Evolutionary conservation across 139 green algal species (phyloP).

Genomic region (Chlorella sp.): DNA sequence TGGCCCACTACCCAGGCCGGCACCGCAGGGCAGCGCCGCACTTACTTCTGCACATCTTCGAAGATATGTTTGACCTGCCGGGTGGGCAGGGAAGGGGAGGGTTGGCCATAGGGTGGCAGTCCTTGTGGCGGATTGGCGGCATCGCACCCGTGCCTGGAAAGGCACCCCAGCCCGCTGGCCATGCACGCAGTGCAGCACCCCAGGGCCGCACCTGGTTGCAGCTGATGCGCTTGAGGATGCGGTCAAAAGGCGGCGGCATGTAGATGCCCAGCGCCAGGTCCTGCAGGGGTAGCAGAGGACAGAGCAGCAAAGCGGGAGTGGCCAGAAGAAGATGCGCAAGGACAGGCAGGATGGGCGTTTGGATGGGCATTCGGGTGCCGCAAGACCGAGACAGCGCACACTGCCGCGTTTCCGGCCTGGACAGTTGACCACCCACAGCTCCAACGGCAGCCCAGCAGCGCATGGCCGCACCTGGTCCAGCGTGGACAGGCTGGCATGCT

Average conservation of each 20-base stretch:
- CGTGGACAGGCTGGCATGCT: constrained; percentile 17
- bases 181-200: no score
- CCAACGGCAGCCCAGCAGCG: no score
- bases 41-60: constrained; percentile 36
- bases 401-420: no score
- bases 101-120: no score
- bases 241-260: constrained; percentile 36
- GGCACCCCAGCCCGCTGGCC: no score
- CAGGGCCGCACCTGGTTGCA: constrained; percentile 25
- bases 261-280: constrained; percentile 34
- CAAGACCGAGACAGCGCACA: no score
- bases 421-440: no score
- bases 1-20: no score
- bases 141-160: no score
- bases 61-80: constrained; percentile 22
- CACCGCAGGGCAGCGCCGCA: no score
- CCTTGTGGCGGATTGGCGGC: no score
- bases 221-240: constrained; percentile 37
- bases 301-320: neutral
- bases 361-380: no score
- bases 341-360: neutral
- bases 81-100: neutral
- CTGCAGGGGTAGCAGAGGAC: neutral
- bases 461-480: constrained; percentile 31
- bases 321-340: neutral